Evolutionary conservation across 257 asterid species (phyloP).

Genomic region (Solanum ahanhuiri): DNA sequence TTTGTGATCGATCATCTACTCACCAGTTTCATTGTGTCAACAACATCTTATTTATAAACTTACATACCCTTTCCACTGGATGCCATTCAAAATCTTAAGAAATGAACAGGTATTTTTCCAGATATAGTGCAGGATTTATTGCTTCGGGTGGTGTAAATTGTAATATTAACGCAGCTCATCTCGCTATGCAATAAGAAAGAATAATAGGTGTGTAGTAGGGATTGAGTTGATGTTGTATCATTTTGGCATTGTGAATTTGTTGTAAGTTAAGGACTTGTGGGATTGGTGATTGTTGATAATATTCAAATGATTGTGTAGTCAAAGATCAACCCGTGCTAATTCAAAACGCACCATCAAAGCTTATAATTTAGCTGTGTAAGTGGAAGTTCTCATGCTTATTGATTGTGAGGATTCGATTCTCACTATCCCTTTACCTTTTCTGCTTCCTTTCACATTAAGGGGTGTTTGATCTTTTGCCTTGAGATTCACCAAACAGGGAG

Average conservation of each 20-base stretch:
- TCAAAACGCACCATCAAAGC: neutral
- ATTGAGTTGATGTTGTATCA: neutral
- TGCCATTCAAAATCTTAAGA: neutral
- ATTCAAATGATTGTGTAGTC: neutral
- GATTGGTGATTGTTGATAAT: neutral
- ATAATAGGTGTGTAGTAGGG: neutral
- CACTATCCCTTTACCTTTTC: neutral
- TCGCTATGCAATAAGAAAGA: neutral
- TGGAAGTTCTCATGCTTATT: neutral
- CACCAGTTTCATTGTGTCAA: neutral
- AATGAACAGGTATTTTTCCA: neutral
- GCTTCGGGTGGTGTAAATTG: neutral
- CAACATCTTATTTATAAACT: neutral
- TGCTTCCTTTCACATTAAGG: neutral
- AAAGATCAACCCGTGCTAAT: neutral
- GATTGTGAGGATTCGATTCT: neutral
- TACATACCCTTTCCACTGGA: neutral
- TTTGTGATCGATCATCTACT: slow-evolving; percentile 3
- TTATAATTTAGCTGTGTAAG: neutral
- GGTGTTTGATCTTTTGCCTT: neutral
- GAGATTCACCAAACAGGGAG: neutral
- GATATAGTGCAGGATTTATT: neutral
- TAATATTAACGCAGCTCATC: neutral
- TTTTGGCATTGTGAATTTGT: neutral
- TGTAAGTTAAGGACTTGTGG: neutral